Base-by-base conservation (phyloP, 768 basidiomycete species). In the Boletus coccyginus region DNA sequence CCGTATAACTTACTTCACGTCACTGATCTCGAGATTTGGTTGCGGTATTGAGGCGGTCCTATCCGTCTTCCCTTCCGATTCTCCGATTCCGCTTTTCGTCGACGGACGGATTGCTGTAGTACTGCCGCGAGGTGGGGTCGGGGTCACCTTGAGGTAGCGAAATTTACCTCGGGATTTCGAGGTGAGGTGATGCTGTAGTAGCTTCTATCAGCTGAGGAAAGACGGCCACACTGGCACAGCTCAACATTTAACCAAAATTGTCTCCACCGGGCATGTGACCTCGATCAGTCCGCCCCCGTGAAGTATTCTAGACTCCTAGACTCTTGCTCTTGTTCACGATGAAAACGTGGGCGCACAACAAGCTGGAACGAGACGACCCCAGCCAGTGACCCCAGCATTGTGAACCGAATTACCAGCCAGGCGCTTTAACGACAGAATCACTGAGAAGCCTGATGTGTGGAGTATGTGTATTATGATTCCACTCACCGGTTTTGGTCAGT, bases 31-130 rank as follows among this genome's bases (percentile, higher is more conserved):
- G 39, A 14, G 40, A 32, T 44, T 7, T 10, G 17, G 10, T 13
- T 38, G 58, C 51, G 58, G 47, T 43, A 12, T 47, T 60, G 32
- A 29, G 7, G 58, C 59, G 59, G 59, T 52, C 42, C 41, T 53
- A 19, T 19, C 35, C n/a, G 16, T 13, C 50, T 39, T 53, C 45
- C 45, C 21, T 59, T 53, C 57, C 38, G 36, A 39, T 24, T 29
- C 21, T 52, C 29, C 42, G 31, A 44, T 36, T 46, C 59, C 59
- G 52, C 40, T 36, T 55, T 49, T 61, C 59, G 53, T 60, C 59
- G 59, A 56, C 13, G 41, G 29, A 14, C 59, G 59, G 59, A 46
- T 41, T 32, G 47, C 8, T 6, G 29, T 31, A 13, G 1, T n/a
- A 35, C 16, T 47, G 27, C 27, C 27, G 27, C 27, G 27, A 27